phyloP scores from a whole-genome alignment of 306 rosid species.

The Sicyos baderoa region DNA sequence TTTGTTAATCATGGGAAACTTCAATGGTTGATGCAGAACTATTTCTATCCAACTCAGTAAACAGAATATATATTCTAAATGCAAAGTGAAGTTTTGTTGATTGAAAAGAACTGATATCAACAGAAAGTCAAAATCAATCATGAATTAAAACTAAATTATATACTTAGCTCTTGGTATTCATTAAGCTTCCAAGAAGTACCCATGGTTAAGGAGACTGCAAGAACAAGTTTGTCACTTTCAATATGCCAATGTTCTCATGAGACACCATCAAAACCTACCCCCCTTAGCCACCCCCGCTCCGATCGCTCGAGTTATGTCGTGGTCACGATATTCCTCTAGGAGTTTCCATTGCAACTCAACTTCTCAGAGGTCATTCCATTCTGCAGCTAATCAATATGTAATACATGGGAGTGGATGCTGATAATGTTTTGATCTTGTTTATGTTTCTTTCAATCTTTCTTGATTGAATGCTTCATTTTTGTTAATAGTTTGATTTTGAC shows the following conservation, averaged over 20 bases:
- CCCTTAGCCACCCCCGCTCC: conserved; percentile 56
- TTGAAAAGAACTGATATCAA: not conserved
- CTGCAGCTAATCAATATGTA: no score
- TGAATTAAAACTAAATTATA: no score
- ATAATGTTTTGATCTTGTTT: no score
- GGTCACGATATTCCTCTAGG: conserved; percentile 30
- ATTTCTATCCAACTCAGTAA: not conserved
- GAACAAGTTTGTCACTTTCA: conserved; percentile 54
- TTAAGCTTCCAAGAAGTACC: conserved; percentile 50
- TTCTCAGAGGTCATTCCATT: no score
- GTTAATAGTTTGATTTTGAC: not conserved
- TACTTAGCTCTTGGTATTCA: no score
- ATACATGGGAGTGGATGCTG: no score
- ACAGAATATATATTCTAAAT: not conserved
- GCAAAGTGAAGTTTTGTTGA: not conserved
- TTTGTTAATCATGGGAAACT: not conserved
- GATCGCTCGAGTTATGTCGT: conserved; percentile 38
- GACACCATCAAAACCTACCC: conserved; percentile 29
- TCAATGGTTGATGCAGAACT: not conserved
- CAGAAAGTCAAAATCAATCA: not conserved
- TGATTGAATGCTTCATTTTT: not conserved
- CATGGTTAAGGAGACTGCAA: conserved; percentile 30
- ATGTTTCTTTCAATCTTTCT: not conserved
- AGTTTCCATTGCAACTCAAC: conserved; percentile 27
- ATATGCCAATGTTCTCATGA: conserved; percentile 61